These are phyloP conservation scores for Rhizopogon salebrosus DNA, from an alignment of 768 basidiomycete genomes.

Conservation along the genomic window DNA sequence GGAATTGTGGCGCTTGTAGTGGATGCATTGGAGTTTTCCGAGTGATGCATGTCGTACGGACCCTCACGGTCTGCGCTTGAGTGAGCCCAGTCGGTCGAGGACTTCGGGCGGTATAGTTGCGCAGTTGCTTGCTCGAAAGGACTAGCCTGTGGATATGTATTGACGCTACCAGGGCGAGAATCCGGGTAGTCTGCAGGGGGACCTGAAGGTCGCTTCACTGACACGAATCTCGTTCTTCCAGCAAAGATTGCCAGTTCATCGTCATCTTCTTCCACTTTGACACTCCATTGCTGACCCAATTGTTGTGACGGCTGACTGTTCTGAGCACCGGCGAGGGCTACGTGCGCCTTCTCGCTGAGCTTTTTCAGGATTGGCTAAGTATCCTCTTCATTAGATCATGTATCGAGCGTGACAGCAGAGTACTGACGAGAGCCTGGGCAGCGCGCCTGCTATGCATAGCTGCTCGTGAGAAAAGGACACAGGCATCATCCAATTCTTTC, in stretches of 20 bases:
- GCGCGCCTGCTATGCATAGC: slow-evolving; percentile 56
- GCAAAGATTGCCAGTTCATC: slow-evolving; percentile 70
- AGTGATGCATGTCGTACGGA: background rate
- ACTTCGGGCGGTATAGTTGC: background rate
- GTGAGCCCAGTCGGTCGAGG: background rate
- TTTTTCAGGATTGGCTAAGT: slow-evolving; percentile 53
- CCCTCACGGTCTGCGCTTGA: background rate
- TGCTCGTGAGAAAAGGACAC: slow-evolving; percentile 59
- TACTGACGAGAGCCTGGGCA: slow-evolving; percentile 56
- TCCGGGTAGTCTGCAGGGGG: slow-evolving; percentile 1
- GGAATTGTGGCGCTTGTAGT: background rate
- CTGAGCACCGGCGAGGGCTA: slow-evolving; percentile 40
- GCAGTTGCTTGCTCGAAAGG: background rate
- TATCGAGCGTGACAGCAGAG: background rate
- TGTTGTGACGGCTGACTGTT: slow-evolving; percentile 26
- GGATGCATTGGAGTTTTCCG: background rate
- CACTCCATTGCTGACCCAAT: slow-evolving; percentile 42
- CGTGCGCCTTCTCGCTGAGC: slow-evolving; percentile 63
- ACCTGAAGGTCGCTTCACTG: slow-evolving; percentile 33
- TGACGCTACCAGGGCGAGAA: background rate
- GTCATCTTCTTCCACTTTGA: slow-evolving; percentile 46
- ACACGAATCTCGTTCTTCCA: slow-evolving; percentile 60
- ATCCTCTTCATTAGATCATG: background rate
- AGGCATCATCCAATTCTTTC: slow-evolving; percentile 63
- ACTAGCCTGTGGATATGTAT: background rate